phyloP scores from a whole-genome alignment of 352 stramenopile genomes.

The Lagenidium giganteum region DNA sequence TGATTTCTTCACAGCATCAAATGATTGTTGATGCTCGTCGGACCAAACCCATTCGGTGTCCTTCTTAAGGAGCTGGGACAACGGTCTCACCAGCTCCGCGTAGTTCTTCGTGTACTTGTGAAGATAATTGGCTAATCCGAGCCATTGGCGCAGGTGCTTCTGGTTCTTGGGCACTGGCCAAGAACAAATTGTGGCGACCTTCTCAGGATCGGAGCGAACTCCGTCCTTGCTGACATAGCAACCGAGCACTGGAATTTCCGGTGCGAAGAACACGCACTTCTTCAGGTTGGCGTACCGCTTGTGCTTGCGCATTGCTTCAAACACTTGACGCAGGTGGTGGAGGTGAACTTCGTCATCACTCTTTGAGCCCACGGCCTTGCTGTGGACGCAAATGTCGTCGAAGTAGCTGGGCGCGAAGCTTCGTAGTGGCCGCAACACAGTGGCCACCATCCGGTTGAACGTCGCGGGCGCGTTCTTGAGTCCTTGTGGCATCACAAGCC shows the following conservation, averaged over 20 bases:
- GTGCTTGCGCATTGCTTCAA: constrained; percentile 1
- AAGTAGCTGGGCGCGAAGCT: constrained; percentile 6
- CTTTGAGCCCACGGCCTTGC: background rate
- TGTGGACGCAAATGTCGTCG: no score
- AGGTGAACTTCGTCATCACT: constrained; percentile 4
- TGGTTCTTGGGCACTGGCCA: background rate
- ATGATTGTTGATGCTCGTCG: background rate
- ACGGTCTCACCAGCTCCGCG: no score
- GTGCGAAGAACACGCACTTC: constrained; percentile 8
- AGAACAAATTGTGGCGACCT: background rate
- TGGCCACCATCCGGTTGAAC: constrained; percentile 10
- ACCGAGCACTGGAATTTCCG: constrained; percentile 11
- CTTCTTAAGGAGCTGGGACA: background rate
- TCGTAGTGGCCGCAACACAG: background rate
- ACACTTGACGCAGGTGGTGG: constrained; percentile 1
- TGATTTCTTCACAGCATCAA: constrained; percentile 3
- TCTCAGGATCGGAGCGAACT: constrained; percentile 1
- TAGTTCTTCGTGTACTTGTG: no score
- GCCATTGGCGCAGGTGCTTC: background rate
- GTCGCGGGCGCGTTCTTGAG: no score
- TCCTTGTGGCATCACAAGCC: no score
- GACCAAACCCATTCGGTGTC: background rate
- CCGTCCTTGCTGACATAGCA: constrained; percentile 9
- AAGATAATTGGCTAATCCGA: background rate
- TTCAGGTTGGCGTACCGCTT: constrained; percentile 6